These are phyloP conservation scores for Williopsis jadinii DNA, from an alignment of 1,139 yeast genomes.

Conservation along the genomic window DNA sequence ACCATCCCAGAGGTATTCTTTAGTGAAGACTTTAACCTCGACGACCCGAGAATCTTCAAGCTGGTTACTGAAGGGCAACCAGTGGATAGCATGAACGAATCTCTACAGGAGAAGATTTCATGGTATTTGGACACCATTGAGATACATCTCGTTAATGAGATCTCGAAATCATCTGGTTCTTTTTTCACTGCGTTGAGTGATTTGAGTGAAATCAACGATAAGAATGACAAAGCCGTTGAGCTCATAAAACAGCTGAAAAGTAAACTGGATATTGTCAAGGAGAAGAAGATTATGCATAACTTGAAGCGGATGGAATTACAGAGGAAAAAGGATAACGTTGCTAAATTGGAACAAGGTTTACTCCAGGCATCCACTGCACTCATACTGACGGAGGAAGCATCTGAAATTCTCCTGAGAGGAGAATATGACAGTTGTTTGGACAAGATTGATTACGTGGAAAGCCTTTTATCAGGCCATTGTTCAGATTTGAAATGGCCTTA, in stretches of 20 bases:
- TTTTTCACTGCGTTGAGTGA: constrained; percentile 83
- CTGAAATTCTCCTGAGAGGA: constrained; percentile 36
- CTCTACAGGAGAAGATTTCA: constrained; percentile 75
- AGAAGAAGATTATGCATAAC: constrained; percentile 46
- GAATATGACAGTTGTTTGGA: constrained; percentile 42
- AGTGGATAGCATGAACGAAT: constrained; percentile 25
- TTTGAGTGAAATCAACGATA: constrained; percentile 48
- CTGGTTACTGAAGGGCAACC: constrained; percentile 56
- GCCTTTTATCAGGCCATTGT: constrained; percentile 46
- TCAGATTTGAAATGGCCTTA: constrained; percentile 37
- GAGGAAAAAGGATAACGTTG: constrained; percentile 52
- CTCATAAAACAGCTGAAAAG: constrained; percentile 40
- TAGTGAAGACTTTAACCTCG: constrained; percentile 65
- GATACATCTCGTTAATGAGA: constrained; percentile 70
- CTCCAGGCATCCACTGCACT: constrained; percentile 53
- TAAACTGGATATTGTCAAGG: constrained; percentile 38
- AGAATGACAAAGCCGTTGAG: constrained; percentile 46
- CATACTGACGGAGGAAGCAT: constrained; percentile 47
- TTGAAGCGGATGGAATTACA: constrained; percentile 44
- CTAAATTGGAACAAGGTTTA: constrained; percentile 54
- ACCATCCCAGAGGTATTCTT: constrained; percentile 66
- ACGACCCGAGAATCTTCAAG: constrained; percentile 81
- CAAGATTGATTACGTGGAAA: constrained; percentile 49
- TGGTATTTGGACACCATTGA: constrained; percentile 84
- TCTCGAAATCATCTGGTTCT: constrained; percentile 75